Evolutionary conservation across 1,284 basidiomycete genomes (phyloP).

Genomic region (Hymenochaete sp.): DNA sequence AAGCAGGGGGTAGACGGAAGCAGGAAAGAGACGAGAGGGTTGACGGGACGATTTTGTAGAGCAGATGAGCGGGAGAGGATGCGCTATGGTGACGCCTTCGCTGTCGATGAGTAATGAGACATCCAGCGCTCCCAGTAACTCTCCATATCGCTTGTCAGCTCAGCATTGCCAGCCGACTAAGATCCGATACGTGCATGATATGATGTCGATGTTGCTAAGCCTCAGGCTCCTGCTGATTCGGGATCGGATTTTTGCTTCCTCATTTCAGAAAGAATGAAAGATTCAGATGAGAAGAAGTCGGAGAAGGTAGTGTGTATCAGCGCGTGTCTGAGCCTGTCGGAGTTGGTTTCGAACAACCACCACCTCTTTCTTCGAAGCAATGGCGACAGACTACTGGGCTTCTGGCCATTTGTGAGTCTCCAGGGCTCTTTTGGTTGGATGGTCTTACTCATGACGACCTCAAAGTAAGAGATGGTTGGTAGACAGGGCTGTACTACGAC

Average conservation of each 20-base stretch:
- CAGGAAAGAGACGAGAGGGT: neutral
- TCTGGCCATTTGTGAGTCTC: slow-evolving; percentile 33
- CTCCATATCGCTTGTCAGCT: too few relatives aligned
- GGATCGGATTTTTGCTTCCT: too few relatives aligned
- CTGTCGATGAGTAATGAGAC: too few relatives aligned
- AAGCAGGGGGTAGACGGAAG: too few relatives aligned
- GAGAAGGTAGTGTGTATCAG: too few relatives aligned
- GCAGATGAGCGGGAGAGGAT: neutral
- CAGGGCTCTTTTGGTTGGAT: neutral
- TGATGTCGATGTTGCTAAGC: too few relatives aligned
- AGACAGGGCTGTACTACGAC: slow-evolving; percentile 64
- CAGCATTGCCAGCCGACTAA: too few relatives aligned
- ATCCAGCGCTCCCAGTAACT: too few relatives aligned
- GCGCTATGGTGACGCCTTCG: slow-evolving; percentile 11
- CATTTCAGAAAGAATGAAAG: too few relatives aligned
- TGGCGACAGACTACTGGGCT: slow-evolving; percentile 36
- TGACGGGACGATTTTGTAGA: neutral
- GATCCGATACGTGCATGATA: too few relatives aligned
- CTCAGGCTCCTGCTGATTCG: too few relatives aligned
- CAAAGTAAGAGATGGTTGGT: slow-evolving; percentile 81
- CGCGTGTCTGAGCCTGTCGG: neutral
- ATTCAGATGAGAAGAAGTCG: too few relatives aligned
- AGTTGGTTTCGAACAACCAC: neutral
- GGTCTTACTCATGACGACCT: neutral
- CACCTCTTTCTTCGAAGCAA: slow-evolving; percentile 15